phyloP scores from a whole-genome alignment of 352 stramenopile genomes.

The Globisporangium recalcitrans region DNA sequence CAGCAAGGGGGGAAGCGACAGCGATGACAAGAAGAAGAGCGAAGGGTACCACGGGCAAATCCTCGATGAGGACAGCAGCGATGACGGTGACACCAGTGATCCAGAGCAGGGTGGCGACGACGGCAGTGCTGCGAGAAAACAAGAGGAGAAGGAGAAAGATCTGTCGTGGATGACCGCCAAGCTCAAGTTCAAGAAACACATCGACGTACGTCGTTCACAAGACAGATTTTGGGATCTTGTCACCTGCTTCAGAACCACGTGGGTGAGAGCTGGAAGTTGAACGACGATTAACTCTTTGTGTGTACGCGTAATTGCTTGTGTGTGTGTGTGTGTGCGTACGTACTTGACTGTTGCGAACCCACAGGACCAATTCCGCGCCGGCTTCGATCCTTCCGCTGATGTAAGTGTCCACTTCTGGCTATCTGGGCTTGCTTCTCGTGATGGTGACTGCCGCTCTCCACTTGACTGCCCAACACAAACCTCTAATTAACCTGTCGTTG shows the following conservation, averaged over 20 bases:
- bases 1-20: constrained; percentile 1
- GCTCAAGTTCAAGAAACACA: constrained; percentile 88
- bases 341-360: too few species aligned
- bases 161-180: constrained; percentile 83
- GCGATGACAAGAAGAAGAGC: constrained; percentile 11
- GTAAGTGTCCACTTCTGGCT: constrained; percentile 23
- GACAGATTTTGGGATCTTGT: background rate
- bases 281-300: background rate
- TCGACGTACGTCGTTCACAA: constrained; percentile 60
- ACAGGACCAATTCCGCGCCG: constrained; percentile 72
- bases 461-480: too few species aligned
- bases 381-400: constrained; percentile 44
- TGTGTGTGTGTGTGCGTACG: background rate
- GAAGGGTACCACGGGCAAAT: constrained; percentile 67
- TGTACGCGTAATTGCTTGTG: background rate
- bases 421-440: background rate
- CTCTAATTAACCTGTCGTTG: too few species aligned
- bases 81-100: constrained; percentile 19
- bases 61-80: constrained; percentile 38
- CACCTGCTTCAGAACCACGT: too few species aligned
- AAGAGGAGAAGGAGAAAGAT: constrained; percentile 31
- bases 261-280: background rate
- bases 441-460: background rate
- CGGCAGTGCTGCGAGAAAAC: background rate
- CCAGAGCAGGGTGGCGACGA: constrained; percentile 16